Base-by-base conservation (phyloP, 495 filamentous ascomycete genomes). In the Penicillium angulare region DNA sequence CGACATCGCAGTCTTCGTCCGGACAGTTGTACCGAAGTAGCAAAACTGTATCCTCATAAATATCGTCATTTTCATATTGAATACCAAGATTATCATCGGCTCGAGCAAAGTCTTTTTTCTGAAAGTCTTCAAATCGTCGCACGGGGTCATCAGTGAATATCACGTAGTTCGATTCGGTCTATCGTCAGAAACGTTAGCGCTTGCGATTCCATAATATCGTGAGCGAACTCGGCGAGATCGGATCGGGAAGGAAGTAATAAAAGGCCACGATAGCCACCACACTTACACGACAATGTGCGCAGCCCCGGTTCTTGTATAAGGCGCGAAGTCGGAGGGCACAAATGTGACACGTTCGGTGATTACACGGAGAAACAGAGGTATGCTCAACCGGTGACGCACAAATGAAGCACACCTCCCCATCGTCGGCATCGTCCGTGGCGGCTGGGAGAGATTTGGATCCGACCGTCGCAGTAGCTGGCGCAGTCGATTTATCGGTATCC, bases 11-110 rank as follows among this genome's bases (percentile, higher is more conserved):
- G 44, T 76, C 77, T 7, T 66, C 63, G 43, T 95, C 91, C 0
- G 93, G 93, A 55, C 93, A 99, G 64, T 99, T 99, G 71, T 95
- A 99, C 16, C 86, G 84, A n/a, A 99, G 75, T 36, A 99, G 69
- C 31, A 97, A 68, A 1, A 88, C 75, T 0, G 89, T 96, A 59
- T 99, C 95, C 53, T 88, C 88, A 47, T 86, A 86, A 40, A 96
- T 97, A 31, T 89, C 86, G 49, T 84, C 79, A 43, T 86, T 87
- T 52, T 95, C 87, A 66, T 93, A 99, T 49, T 81, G 83, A 52
- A 99, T 95, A 1, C 95, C 93, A 3, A 97, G 80, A 50, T 89
- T 88, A 13, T 86, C 82, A 59, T 97, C 90, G 13, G 72, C 82
- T 36, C 80, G 82, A 9, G 81, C 83, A 57, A 95, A 87, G 38